Evolutionary conservation across 345 rosid species (phyloP), one percentile per base, ranked within the genome.

Genomic region (Boechera divaricarpa): DNA sequence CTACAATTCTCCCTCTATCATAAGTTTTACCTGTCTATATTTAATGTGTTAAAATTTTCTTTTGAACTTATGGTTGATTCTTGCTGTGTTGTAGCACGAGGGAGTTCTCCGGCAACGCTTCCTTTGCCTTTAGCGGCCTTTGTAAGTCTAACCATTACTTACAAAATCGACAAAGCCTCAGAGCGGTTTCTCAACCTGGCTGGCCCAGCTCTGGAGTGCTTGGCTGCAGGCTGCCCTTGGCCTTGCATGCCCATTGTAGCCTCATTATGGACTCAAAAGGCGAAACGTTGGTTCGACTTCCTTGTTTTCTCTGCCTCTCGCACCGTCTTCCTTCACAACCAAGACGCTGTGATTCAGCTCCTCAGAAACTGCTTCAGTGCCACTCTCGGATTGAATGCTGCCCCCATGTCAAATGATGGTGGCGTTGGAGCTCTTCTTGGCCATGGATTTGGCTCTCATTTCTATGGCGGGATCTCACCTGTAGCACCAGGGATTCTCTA

Each of bases 201-300:
- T 76, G 98, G 89, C 67, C 97, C 97, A 55, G 92, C 98, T 53
- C 72, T 95, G 82, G 97, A 84, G 80, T 79, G 89, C 82, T 91
- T 95, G 64, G 96, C 97, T 73, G 91, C 98, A 56, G 89, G 93
- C 69, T 95, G 98, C 72, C 99, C 97, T 5, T 95, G 99, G 99
- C 99, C 99, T 64, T 91, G 96, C 88, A 86, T 93, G 98, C 97
- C 99, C 10, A 90, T 95, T 24, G 89, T 95, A 74, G 85, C 94
- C 59, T 89, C 99, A 24, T 73, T 95, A 26, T 95, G 98, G 99
- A 86, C 97, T 55, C 99, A 92, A 84, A 93, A 95, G 85, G 99
- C 93, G 10, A 95, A 84, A 82, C 96, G 97, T 38, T 95, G 99
- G 99, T 90, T 90, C 48, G 99, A 91, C 79, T 93, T 87, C 77